phyloP scores from a whole-genome alignment of 164 flowering plant genomes.

The Magnolia officinalis region DNA sequence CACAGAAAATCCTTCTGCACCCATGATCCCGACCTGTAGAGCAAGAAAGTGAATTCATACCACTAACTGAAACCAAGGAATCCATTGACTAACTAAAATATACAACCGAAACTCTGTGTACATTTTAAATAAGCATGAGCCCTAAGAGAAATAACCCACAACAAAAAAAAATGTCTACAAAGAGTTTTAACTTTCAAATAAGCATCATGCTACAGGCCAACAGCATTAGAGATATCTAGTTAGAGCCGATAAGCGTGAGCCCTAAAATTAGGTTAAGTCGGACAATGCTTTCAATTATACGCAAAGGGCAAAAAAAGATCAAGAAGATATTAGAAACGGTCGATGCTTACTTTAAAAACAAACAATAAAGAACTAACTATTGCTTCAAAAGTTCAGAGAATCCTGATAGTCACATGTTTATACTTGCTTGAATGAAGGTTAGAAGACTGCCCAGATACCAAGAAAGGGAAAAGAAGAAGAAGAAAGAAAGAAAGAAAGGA shows the following conservation, averaged over 20 bases:
- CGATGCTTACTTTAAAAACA: too few species aligned
- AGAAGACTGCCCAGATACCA: too few species aligned
- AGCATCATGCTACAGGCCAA: not conserved
- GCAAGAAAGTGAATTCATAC: not conserved
- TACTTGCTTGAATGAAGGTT: too few species aligned
- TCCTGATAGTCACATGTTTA: too few species aligned
- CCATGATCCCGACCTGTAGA: conserved; percentile 70
- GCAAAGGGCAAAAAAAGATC: not conserved
- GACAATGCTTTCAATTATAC: not conserved
- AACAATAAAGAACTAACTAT: too few species aligned
- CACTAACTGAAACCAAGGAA: not conserved
- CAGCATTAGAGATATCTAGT: not conserved
- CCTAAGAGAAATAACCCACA: conserved; percentile 1
- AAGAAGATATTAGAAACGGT: not conserved
- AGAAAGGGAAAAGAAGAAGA: too few species aligned
- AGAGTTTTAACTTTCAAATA: not conserved
- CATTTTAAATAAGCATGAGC: too few species aligned
- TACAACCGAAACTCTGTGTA: too few species aligned
- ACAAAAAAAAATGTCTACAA: not conserved
- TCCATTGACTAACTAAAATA: too few species aligned
- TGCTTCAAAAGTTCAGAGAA: too few species aligned
- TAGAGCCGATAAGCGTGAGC: not conserved
- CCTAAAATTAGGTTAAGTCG: not conserved
- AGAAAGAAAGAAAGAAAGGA: too few species aligned
- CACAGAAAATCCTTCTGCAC: conserved; percentile 92